phyloP scores from a whole-genome alignment of 1,284 basidiomycete genomes.

The Leccinum angustisporum region DNA sequence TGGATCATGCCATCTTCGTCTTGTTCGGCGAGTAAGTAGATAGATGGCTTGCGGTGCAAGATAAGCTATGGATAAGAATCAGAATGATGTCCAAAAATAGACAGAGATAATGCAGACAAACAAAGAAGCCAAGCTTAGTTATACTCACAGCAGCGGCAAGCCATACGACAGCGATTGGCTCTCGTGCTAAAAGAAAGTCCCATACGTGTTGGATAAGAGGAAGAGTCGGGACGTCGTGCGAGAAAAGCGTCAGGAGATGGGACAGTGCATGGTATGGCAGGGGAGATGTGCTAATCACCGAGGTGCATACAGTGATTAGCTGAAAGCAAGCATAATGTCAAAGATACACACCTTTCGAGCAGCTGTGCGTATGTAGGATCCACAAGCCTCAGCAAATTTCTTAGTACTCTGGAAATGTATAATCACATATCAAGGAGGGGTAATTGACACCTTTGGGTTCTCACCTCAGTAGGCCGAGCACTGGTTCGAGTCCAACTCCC shows the following conservation, averaged over 20 bases:
- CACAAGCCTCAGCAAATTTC: conserved; percentile 64
- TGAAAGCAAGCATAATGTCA: not conserved
- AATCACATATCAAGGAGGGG: not conserved
- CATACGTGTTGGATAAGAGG: conserved; percentile 85
- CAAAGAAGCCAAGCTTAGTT: not conserved
- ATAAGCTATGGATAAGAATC: conserved; percentile 47
- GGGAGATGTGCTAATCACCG: conserved; percentile 48
- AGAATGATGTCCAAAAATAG: conserved; percentile 2
- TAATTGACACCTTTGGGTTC: not conserved
- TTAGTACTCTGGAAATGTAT: conserved; percentile 52
- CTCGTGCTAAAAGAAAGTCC: conserved; percentile 82
- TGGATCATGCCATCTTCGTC: conserved; percentile 85
- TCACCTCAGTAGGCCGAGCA: conserved; percentile 80
- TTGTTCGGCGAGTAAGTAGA: conserved; percentile 53
- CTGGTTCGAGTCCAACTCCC: conserved; percentile 80
- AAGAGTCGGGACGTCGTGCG: conserved; percentile 86
- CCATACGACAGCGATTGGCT: conserved; percentile 81
- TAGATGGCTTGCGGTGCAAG: conserved; percentile 60
- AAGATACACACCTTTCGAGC: conserved; percentile 61
- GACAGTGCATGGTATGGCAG: conserved; percentile 87
- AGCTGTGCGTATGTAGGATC: conserved; percentile 72
- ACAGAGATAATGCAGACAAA: not conserved
- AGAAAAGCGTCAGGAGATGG: conserved; percentile 87
- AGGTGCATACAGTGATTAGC: conserved; percentile 3
- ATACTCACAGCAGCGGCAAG: conserved; percentile 74